Percentiles rank a stretch among this genome's conserved stretches.
phyloP scores from a whole-genome alignment of 441 rosid genomes.

The Arabidopsis hybrid region DNA sequence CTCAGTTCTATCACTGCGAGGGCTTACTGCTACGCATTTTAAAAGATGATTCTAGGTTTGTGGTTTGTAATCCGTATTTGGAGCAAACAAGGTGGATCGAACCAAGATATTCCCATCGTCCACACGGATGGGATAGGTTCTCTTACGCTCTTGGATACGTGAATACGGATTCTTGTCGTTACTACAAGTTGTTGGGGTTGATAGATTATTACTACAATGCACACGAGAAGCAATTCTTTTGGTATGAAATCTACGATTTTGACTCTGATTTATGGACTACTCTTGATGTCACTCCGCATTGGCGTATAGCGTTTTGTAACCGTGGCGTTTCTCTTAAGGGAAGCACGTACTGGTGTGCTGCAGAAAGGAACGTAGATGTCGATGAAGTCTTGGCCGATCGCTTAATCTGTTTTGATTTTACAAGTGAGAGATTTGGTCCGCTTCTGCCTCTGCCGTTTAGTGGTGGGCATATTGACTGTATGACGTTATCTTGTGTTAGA shows the following conservation, averaged over 20 bases:
- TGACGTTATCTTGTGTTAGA: constrained; percentile 11
- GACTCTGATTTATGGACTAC: not conserved
- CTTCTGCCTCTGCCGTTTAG: not conserved
- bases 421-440: constrained; percentile 1
- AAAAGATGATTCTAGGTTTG: not conserved
- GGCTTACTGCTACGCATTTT: constrained; percentile 19
- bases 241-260: constrained; percentile 6
- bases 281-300: not conserved
- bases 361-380: not conserved
- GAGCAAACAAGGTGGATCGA: constrained; percentile 3
- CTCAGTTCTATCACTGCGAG: not conserved
- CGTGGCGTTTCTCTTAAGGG: not conserved
- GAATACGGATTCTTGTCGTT: not conserved
- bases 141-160: not conserved
- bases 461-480: not conserved
- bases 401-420: constrained; percentile 21
- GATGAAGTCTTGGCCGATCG: not conserved
- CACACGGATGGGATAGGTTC: not conserved
- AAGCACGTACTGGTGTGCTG: constrained; percentile 9
- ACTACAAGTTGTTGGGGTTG: constrained; percentile 16
- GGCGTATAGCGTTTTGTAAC: not conserved
- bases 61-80: constrained; percentile 20
- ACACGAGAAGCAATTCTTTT: too few species aligned
- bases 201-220: not conserved
- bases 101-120: not conserved